Base-by-base conservation (phyloP, 2,329 filamentous ascomycete genomes). In the Fusarium ambrosium region DNA sequence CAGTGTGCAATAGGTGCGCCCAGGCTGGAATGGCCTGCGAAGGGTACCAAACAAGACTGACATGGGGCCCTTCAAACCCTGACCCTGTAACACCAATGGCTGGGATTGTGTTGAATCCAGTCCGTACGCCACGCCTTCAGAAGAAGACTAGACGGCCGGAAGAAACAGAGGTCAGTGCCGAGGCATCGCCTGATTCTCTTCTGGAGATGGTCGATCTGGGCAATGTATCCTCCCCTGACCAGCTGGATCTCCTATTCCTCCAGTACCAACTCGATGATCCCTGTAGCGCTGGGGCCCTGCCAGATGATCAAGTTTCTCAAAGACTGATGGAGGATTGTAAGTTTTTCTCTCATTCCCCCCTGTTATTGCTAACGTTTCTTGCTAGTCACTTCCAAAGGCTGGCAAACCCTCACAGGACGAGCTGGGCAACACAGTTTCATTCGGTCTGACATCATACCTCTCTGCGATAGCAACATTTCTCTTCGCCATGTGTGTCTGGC, bases 41-140 rank as follows among this genome's bases (percentile, higher is more conserved):
- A 59, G 70, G 70, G 4, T 73, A 73, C 58, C 56, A 66, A 32
- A 73, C 70, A 6, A 53, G 70, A 7, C 29, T 73, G 24, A 71
- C 62, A 43, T 73, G 69, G 68, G 70, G 70, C 1, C 48, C 68
- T 45, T 60, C 64, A 7, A 39, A 68, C 18, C 32, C 41, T 48
- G 8, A 10, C 11, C 32, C 43, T 39, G 39, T 58, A n/a, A 10
- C 56, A 20, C 36, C 51, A 41, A 59, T 37, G 9, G 56, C 36
- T 0, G 69, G 69, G 9, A 24, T 69, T 32, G 43, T 73, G 2
- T 27, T 73, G 14, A 71, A 73, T 4, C 70, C 69, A 11, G 58
- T 71, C 6, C 32, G 32, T 37, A 32, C 37, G 18, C n/a, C n/a
- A 36, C 32, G 53, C 4, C 29, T 16, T 34, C 11, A 58, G 53